These are phyloP conservation scores for Fusarium newnesense DNA, from an alignment of 2,329 filamentous ascomycete species.

Conservation along the genomic window DNA sequence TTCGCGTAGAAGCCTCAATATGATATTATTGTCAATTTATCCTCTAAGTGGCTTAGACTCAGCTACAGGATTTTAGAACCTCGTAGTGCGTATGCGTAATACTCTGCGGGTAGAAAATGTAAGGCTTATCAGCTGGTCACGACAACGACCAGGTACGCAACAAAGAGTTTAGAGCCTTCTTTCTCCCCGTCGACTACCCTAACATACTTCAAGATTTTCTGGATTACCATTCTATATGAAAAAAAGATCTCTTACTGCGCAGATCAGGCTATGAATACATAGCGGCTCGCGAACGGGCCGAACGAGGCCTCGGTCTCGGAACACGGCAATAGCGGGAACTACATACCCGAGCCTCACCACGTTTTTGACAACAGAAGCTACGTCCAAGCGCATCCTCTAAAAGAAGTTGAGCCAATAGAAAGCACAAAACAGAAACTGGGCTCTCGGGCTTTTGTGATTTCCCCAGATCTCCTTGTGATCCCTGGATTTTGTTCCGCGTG, in stretches of 20 bases:
- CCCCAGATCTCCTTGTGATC: not conserved
- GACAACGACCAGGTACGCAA: no score
- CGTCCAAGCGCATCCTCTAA: not conserved
- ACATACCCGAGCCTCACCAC: not conserved
- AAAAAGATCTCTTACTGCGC: rapidly evolving
- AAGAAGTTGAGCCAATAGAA: not conserved
- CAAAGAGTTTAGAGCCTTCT: no score
- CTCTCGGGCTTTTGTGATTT: not conserved
- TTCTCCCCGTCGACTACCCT: no score
- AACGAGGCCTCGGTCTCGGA: not conserved
- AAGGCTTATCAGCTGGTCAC: no score
- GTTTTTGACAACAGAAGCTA: not conserved
- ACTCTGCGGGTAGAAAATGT: no score
- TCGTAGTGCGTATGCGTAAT: no score
- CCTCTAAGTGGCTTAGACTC: no score
- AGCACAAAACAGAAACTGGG: rapidly evolving
- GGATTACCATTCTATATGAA: not conserved
- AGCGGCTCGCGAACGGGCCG: not conserved
- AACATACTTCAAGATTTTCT: no score
- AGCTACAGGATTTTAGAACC: no score
- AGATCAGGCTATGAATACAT: not conserved
- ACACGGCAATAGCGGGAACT: not conserved
- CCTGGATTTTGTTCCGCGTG: not conserved
- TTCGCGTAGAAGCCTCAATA: rapidly evolving
- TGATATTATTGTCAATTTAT: no score